These are phyloP conservation scores for Ophiocordyceps camponoti-leonardi DNA, from an alignment of 2,329 filamentous ascomycete species.

Conservation along the genomic window DNA sequence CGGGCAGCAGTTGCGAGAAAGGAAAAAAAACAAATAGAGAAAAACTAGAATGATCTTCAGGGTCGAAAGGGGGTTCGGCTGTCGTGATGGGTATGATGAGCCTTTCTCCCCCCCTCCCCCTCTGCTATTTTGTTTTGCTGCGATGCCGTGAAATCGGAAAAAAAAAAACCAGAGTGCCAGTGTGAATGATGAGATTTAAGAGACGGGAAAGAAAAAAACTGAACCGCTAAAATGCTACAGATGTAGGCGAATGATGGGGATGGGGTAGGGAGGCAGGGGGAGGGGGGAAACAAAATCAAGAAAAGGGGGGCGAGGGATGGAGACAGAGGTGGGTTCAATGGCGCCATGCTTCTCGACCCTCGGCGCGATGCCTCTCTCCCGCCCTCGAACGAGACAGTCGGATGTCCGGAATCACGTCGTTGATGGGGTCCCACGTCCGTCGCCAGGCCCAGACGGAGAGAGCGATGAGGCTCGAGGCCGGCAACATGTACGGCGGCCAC, in stretches of 20 bases:
- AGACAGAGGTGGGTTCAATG: background rate
- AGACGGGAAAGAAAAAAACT: background rate
- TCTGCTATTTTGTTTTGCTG: background rate
- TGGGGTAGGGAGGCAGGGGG: too few relatives aligned
- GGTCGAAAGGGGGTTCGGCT: background rate
- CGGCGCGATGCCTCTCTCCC: background rate
- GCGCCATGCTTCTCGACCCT: background rate
- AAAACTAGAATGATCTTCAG: background rate
- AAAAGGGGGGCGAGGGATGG: background rate
- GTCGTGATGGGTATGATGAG: background rate
- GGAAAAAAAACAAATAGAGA: background rate
- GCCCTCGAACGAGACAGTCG: background rate
- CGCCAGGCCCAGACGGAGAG: constrained; percentile 2
- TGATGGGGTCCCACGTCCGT: constrained; percentile 1
- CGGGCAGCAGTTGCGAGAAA: background rate
- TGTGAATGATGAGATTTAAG: background rate
- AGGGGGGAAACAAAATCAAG: too few relatives aligned
- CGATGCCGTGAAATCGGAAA: background rate
- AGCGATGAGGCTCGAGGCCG: constrained; percentile 1
- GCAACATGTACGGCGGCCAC: constrained; percentile 1
- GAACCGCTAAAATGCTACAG: background rate
- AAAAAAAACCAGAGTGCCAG: background rate
- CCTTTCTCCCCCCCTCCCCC: background rate
- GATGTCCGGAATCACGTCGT: constrained; percentile 1
- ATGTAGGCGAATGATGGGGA: background rate